Evolutionary conservation across 75 land plant genomes (phyloP), one percentile per base, ranked within the genome.

Genomic region (Isoetes taiwanensis): DNA sequence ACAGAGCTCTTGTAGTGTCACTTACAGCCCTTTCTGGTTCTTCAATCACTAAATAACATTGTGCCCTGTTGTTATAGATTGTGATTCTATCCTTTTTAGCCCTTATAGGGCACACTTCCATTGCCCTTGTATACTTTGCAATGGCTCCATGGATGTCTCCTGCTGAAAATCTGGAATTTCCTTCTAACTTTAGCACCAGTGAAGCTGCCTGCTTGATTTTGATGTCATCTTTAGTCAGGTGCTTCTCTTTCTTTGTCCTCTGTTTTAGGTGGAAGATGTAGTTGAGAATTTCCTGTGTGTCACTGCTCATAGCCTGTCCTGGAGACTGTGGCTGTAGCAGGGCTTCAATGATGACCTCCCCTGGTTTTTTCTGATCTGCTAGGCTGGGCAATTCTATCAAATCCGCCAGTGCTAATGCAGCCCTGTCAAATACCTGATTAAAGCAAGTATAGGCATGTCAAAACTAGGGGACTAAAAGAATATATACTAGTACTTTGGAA

Each of bases 41-140:
- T 24, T 62, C 30, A 3, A 76, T 58, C 27, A 85, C 26, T 41
- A 85, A 62, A 57, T 76, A 59, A 52, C 86, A 82, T 43, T 85
- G 90, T 12, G 90, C 82, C 55, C 80, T 67, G 54, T 85, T 85
- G 58, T 86, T 85, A 50, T 85, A 76, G 10, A 85, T 70, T 8
- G 81, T 74, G 42, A 79, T 59, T 59, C 86, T 76, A 41, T 81
- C 73, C 33, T 72, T 78, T 43, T 68, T 79, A 20, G 52, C 17
- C 63, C 48, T 76, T 42, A 79, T 20, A 3, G 86, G 83, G 56
- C 86, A 85, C 27, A 73, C 17, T 4, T 57, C 56, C 31, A 85
- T 32, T n/a, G 77, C 90, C 59, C 76, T 78, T 2, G 65, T 53
- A 53, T 82, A 85, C 59, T 58, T 66, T 2, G 5, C 14, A 3